Conservation (phyloP, 305 asterid genomes). For the Solanum hybrid region DNA sequence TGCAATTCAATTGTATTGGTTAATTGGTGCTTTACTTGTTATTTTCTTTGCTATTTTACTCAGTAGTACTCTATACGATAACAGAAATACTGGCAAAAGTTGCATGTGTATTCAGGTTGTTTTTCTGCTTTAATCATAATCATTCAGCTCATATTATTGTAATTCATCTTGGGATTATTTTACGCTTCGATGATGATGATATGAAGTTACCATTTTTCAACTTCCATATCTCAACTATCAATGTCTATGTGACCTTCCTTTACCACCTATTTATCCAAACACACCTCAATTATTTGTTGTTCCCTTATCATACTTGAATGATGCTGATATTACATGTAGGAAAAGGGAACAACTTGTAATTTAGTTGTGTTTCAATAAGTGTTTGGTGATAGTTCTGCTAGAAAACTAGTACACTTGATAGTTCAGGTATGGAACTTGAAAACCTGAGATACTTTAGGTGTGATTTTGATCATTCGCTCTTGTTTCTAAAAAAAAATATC, state of each 20-base stretch:
- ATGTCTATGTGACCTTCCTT: neutral
- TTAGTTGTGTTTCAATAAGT: no score
- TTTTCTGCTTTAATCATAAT: neutral
- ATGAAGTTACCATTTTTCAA: neutral
- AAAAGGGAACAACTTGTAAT: neutral
- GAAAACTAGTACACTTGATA: neutral
- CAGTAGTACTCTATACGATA: constrained; percentile 14
- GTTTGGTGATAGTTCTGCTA: neutral
- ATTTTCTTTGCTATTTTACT: constrained; percentile 27
- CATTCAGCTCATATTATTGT: neutral
- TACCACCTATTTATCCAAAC: neutral
- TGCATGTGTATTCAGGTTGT: constrained; percentile 35
- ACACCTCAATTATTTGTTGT: neutral
- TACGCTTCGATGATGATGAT: neutral
- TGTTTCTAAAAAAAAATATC: neutral
- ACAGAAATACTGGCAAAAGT: constrained; percentile 13
- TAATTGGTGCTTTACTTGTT: constrained; percentile 26
- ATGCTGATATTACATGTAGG: neutral
- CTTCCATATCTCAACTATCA: neutral
- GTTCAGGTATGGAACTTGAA: neutral
- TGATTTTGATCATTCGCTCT: neutral
- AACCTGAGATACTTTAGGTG: neutral
- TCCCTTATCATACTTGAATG: neutral
- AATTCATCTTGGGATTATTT: neutral
- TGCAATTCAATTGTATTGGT: constrained; percentile 8